Evolutionary conservation across 139 green algal genomes (phyloP).

Genomic region (Coelastrella sp.): DNA sequence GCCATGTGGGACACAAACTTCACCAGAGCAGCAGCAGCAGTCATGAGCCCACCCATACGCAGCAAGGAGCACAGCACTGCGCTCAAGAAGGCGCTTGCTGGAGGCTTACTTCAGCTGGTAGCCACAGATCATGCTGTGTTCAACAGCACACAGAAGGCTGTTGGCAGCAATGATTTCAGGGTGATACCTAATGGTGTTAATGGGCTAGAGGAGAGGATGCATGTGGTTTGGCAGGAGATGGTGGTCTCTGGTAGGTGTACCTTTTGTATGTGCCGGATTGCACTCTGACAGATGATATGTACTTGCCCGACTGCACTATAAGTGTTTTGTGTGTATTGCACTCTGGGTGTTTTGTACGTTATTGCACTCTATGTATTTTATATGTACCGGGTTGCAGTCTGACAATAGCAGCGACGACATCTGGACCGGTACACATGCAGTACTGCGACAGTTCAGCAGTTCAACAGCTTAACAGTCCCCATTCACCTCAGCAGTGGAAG

Average conservation of each 20-base stretch:
- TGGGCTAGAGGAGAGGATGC: conserved; percentile 95
- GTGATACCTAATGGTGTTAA: conserved; percentile 97
- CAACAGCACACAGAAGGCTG: conserved; percentile 92
- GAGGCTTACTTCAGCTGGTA: conserved; percentile 65
- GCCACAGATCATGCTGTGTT: conserved; percentile 95
- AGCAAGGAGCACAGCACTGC: conserved; percentile 60
- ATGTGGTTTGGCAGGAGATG: conserved; percentile 90
- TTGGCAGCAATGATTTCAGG: conserved; percentile 88
- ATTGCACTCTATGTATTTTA: too few species aligned
- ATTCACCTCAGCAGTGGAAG: too few species aligned
- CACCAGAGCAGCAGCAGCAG: conserved; percentile 77
- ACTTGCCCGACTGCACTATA: neutral
- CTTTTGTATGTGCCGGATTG: neutral
- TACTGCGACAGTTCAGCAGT: too few species aligned
- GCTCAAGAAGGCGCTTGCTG: conserved; percentile 62
- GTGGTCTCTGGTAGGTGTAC: conserved; percentile 75
- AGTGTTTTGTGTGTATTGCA: too few species aligned
- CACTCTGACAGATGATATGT: neutral
- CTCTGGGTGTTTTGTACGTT: too few species aligned
- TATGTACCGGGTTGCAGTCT: too few species aligned
- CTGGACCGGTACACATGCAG: too few species aligned
- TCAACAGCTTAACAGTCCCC: too few species aligned
- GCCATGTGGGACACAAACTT: conserved; percentile 86
- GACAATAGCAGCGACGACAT: too few species aligned
- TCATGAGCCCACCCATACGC: conserved; percentile 96